A percentile compares a stretch with the other conserved stretches of the same genome.
phyloP scores from a whole-genome alignment of 805 yeast species.

The Yamadazyma phyllophila region DNA sequence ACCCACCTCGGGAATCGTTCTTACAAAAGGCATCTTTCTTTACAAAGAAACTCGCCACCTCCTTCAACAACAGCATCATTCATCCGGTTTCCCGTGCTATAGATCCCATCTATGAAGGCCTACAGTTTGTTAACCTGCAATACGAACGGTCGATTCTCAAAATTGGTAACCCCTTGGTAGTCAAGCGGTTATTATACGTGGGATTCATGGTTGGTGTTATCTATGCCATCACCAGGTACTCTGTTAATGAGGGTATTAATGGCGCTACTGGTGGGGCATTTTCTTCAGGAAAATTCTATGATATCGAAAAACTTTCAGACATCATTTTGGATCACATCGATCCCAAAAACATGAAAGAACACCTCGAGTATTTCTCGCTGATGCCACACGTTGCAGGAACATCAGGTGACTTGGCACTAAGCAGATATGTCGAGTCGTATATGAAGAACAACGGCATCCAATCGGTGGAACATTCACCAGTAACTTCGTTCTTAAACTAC shows the following conservation, averaged over 20 bases:
- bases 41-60: conserved; percentile 11
- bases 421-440: conserved; percentile 60
- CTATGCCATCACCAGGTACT: conserved; percentile 57
- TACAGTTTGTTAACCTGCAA: conserved; percentile 37
- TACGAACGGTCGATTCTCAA: conserved; percentile 59
- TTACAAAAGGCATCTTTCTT: conserved; percentile 34
- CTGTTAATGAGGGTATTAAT: conserved; percentile 40
- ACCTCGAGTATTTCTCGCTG: conserved; percentile 67
- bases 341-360: conserved; percentile 56
- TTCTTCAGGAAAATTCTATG: conserved; percentile 58
- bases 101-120: conserved; percentile 53
- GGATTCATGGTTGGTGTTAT: conserved; percentile 57
- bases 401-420: conserved; percentile 73
- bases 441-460: conserved; percentile 58
- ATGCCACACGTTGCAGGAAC: conserved; percentile 91
- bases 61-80: conserved; percentile 18
- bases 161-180: conserved; percentile 83
- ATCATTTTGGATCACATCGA: conserved; percentile 53
- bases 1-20: conserved; percentile 18
- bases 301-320: conserved; percentile 49
- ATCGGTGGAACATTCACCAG: conserved; percentile 47
- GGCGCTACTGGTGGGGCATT: conserved; percentile 43
- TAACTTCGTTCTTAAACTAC: conserved; percentile 61
- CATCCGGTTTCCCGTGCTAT: conserved; percentile 44
- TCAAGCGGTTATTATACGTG: conserved; percentile 74